Conservation (phyloP, 768 basidiomycete species). For the Phlebiopsis flavidoalba region DNA sequence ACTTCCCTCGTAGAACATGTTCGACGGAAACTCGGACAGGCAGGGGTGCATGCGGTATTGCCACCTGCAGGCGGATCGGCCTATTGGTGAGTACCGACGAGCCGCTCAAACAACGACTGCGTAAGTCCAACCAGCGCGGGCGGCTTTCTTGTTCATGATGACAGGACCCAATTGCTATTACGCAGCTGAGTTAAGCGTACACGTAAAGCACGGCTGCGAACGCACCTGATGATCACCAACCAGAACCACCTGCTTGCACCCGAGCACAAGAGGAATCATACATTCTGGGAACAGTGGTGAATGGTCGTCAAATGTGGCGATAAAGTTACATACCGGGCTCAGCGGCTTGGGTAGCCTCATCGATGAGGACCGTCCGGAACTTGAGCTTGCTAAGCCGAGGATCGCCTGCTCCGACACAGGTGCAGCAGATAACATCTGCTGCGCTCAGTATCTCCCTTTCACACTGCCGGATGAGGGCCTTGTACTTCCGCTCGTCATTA, state of each 20-base stretch:
- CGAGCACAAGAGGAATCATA: slow-evolving; percentile 98
- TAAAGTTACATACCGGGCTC: slow-evolving; percentile 68
- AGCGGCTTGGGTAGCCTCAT: slow-evolving; percentile 97
- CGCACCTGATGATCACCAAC: slow-evolving; percentile 83
- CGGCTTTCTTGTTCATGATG: slow-evolving; percentile 99
- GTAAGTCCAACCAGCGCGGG: slow-evolving; percentile 97
- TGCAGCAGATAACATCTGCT: slow-evolving; percentile 98
- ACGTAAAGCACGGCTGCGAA: neutral
- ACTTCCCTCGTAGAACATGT: slow-evolving; percentile 99
- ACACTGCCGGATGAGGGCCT: slow-evolving; percentile 89
- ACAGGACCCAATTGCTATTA: slow-evolving; percentile 91
- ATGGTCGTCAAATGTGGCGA: neutral
- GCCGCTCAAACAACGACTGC: slow-evolving; percentile 95
- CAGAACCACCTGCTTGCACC: slow-evolving; percentile 97
- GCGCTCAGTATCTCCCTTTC: slow-evolving; percentile 96
- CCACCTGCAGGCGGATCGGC: slow-evolving; percentile 96
- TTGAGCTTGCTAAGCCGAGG: slow-evolving; percentile 95
- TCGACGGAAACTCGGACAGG: slow-evolving; percentile 97
- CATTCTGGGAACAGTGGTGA: slow-evolving; percentile 58
- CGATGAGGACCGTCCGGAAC: slow-evolving; percentile 97
- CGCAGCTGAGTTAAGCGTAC: slow-evolving; percentile 1
- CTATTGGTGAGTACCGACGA: slow-evolving; percentile 93
- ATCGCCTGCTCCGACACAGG: slow-evolving; percentile 97
- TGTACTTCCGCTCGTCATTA: slow-evolving; percentile 96
- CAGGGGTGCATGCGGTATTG: slow-evolving; percentile 99